Evolutionary conservation across 441 rosid genomes (phyloP).

Genomic region (Isatis lusitanica): DNA sequence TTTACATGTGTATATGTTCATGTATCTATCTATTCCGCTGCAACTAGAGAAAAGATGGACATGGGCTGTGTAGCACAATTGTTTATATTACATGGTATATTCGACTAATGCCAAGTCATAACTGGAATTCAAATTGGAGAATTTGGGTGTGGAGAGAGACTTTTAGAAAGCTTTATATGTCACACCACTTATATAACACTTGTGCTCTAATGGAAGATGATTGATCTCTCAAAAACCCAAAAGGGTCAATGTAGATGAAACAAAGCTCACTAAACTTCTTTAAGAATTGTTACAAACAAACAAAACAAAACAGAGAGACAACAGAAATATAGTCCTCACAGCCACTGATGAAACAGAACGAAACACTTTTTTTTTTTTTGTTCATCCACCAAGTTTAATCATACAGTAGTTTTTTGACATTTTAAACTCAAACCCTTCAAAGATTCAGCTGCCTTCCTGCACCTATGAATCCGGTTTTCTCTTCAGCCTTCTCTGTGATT

Average conservation of each 20-base stretch:
- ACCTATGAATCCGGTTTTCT: constrained; percentile 1
- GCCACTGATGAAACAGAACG: constrained; percentile 24
- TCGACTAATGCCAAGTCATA: too few species aligned
- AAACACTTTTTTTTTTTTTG: neutral
- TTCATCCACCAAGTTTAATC: constrained; percentile 25
- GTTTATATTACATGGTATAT: too few species aligned
- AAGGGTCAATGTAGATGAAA: constrained; percentile 25
- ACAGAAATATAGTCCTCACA: neutral
- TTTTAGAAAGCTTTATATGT: neutral
- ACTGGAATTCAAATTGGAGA: neutral
- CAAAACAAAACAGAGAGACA: constrained; percentile 22
- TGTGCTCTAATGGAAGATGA: constrained; percentile 8
- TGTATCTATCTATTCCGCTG: too few species aligned
- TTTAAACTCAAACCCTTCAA: constrained; percentile 24
- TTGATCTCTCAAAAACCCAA: constrained; percentile 12
- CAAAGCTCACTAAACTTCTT: constrained; percentile 25
- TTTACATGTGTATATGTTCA: too few species aligned
- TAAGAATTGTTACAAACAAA: constrained; percentile 27
- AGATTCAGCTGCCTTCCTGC: neutral
- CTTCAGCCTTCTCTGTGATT: constrained; percentile 10
- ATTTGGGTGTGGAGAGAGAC: neutral
- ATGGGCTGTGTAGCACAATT: too few species aligned
- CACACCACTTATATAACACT: neutral
- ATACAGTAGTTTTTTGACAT: constrained; percentile 24
- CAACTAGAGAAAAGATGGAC: neutral